phyloP scores from a whole-genome alignment of 176 grass and related monocot genomes.

The Carex myosuroides region DNA sequence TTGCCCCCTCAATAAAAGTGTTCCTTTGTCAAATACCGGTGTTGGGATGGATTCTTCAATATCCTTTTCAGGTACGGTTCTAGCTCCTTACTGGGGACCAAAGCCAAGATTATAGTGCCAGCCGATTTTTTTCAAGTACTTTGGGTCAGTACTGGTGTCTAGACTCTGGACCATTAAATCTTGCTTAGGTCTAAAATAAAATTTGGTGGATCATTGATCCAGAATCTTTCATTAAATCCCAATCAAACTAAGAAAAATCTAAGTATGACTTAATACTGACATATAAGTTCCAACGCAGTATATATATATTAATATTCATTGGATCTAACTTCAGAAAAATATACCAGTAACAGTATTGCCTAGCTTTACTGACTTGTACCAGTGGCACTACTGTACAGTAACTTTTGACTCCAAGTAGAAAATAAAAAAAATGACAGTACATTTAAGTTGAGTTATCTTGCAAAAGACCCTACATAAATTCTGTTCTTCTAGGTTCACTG shows the following conservation, averaged over 20 bases:
- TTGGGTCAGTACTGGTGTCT: background rate
- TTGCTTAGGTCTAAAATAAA: background rate
- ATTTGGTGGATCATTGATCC: background rate
- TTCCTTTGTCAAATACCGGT: conserved; percentile 41
- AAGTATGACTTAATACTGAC: background rate
- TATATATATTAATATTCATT: background rate
- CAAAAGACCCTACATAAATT: background rate
- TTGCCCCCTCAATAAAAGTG: conserved; percentile 34
- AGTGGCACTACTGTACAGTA: background rate
- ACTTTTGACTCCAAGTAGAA: background rate
- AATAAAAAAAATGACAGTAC: background rate
- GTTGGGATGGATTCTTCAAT: conserved; percentile 32
- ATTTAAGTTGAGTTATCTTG: background rate
- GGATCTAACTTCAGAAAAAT: background rate
- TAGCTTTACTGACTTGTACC: background rate
- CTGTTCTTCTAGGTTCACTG: background rate
- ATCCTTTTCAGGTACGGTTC: conserved; percentile 28
- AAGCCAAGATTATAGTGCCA: background rate
- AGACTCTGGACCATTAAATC: background rate
- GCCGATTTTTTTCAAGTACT: background rate
- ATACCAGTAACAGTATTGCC: background rate
- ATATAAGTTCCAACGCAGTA: background rate
- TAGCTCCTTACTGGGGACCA: background rate
- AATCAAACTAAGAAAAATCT: background rate
- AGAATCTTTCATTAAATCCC: background rate